Evolutionary conservation across 805 yeast species (phyloP).

Genomic region (Zygotorulaspora florentina): DNA sequence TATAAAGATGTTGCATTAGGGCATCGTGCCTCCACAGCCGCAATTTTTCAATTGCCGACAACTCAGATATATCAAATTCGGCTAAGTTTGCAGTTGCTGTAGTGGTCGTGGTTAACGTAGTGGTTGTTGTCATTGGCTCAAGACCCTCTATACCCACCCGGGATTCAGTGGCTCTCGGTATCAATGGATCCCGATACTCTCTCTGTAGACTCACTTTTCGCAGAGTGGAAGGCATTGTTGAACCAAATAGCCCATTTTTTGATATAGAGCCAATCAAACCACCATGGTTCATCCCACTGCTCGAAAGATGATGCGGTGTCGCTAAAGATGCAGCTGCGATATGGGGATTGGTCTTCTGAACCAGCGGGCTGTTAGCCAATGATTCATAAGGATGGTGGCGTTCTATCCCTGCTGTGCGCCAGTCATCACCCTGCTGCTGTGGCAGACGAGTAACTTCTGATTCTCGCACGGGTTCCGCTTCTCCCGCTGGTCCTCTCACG

Average conservation of each 20-base stretch:
- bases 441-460: background rate
- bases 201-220: conserved; percentile 28
- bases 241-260: conserved; percentile 27
- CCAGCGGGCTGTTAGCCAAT: conserved; percentile 27
- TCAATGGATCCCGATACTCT: conserved; percentile 18
- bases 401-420: conserved; percentile 7
- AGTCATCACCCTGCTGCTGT: conserved; percentile 5
- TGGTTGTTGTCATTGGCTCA: conserved; percentile 12
- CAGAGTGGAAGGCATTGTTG: conserved; percentile 30
- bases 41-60: conserved; percentile 76
- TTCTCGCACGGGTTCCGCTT: background rate
- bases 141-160: conserved; percentile 3
- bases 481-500: background rate
- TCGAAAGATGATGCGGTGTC: conserved; percentile 43
- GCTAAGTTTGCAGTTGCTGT: conserved; percentile 18
- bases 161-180: conserved; percentile 3
- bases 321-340: conserved; percentile 33
- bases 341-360: conserved; percentile 18
- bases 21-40: conserved; percentile 94
- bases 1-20: conserved; percentile 82
- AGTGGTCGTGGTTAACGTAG: conserved; percentile 21
- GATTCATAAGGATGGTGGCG: conserved; percentile 9
- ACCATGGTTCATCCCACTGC: conserved; percentile 21
- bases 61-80: conserved; percentile 27
- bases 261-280: conserved; percentile 25